A percentile compares a stretch with the other conserved stretches of the same genome.
Conservation (phyloP, 345 rosid genomes). For the Bruguiera parviflora region DNA sequence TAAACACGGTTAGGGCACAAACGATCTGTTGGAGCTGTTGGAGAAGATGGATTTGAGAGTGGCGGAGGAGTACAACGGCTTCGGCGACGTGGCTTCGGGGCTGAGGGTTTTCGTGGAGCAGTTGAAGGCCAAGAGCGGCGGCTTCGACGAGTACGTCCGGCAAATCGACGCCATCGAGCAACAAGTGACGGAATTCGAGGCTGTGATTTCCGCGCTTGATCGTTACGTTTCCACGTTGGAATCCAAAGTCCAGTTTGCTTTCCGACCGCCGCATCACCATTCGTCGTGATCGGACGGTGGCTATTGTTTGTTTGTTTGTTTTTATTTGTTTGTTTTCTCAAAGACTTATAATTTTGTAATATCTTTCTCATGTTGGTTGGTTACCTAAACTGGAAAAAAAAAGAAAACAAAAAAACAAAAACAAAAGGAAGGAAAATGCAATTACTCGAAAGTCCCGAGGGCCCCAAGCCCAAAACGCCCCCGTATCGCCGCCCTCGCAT, state of each 20-base stretch:
- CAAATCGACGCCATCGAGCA: constrained; percentile 72
- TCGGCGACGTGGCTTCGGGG: constrained; percentile 79
- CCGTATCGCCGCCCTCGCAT: no score
- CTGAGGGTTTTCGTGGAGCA: constrained; percentile 71
- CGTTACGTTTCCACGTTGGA: constrained; percentile 67
- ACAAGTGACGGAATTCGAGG: constrained; percentile 76
- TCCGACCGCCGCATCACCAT: neutral
- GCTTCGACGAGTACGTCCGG: constrained; percentile 67
- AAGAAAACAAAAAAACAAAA: no score
- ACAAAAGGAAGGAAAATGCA: no score
- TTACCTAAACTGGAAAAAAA: no score
- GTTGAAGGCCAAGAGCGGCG: constrained; percentile 57
- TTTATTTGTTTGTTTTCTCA: neutral
- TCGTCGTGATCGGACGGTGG: neutral
- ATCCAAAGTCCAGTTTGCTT: constrained; percentile 50
- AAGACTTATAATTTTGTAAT: no score
- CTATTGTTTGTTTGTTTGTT: neutral
- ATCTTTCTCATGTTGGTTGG: no score
- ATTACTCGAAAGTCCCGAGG: no score
- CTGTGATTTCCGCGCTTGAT: constrained; percentile 71
- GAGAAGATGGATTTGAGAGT: constrained; percentile 86
- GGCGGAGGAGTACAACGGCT: constrained; percentile 59
- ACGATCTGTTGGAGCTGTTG: constrained; percentile 56
- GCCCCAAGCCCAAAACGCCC: no score
- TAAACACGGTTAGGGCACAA: constrained; percentile 50